Conservation (phyloP, 1,139 yeast genomes). For the Nadsonia starkeyi-henricii region DNA sequence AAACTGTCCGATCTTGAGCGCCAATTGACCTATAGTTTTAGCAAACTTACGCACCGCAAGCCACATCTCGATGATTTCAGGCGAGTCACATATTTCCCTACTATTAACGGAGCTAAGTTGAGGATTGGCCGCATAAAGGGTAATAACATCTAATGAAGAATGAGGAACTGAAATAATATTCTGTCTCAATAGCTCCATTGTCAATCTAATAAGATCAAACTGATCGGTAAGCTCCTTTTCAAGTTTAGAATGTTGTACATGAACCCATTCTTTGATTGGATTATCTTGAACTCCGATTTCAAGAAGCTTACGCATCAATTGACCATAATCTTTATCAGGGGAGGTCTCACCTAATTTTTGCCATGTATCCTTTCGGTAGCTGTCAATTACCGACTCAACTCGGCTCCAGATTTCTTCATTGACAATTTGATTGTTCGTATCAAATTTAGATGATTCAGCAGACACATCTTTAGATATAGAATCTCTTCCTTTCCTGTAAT, state of each 20-base stretch:
- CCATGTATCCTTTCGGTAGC: conserved; percentile 53
- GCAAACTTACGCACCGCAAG: conserved; percentile 32
- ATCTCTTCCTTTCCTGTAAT: conserved; percentile 45
- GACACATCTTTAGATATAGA: conserved; percentile 22
- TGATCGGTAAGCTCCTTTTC: conserved; percentile 27
- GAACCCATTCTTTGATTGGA: conserved; percentile 53
- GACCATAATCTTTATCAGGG: conserved; percentile 35
- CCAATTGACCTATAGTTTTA: conserved; percentile 25
- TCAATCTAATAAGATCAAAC: conserved; percentile 23
- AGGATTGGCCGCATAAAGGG: neutral
- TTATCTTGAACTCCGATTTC: conserved; percentile 47
- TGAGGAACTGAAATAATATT: conserved; percentile 19
- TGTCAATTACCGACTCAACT: conserved; percentile 49
- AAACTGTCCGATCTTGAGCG: conserved; percentile 27
- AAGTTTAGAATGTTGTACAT: conserved; percentile 31
- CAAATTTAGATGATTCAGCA: conserved; percentile 8
- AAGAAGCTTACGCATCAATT: conserved; percentile 42
- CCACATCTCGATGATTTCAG: conserved; percentile 43
- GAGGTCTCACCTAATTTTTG: conserved; percentile 34
- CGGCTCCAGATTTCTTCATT: conserved; percentile 49
- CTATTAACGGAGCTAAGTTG: conserved; percentile 5
- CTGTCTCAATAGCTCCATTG: conserved; percentile 22
- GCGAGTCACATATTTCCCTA: conserved; percentile 27
- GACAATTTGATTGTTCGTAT: conserved; percentile 23
- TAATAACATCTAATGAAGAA: conserved; percentile 13